Percentiles rank a stretch among this genome's conserved stretches.
phyloP scores from a whole-genome alignment of 768 basidiomycete species.

The Agaricus blazei region DNA sequence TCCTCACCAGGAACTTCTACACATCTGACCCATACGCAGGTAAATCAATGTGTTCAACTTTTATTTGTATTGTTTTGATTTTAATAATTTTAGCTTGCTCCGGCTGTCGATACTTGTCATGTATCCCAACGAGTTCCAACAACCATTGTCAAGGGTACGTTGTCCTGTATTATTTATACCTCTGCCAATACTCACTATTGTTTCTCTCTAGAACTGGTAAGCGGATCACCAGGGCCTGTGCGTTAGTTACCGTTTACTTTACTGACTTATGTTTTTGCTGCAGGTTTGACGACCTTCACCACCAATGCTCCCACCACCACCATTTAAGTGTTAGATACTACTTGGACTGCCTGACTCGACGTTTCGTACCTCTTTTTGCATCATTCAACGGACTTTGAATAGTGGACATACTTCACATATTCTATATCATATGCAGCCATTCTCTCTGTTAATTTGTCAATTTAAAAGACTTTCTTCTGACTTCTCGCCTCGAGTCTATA shows the following conservation, averaged over 20 bases:
- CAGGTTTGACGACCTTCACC: conserved; percentile 14
- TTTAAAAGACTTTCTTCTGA: not conserved
- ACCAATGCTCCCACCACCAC: not conserved
- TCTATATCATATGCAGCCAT: not conserved
- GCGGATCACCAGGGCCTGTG: conserved; percentile 8
- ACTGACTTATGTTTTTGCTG: not conserved
- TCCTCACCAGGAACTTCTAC: conserved; percentile 87
- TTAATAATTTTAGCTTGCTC: conserved; percentile 54
- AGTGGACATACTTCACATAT: not conserved
- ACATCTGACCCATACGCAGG: conserved; percentile 82
- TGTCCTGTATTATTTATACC: not conserved
- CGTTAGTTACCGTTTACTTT: not conserved
- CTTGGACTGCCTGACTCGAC: not conserved
- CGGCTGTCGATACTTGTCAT: conserved; percentile 87
- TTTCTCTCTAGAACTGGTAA: conserved; percentile 28
- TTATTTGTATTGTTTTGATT: not conserved
- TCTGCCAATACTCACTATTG: not conserved
- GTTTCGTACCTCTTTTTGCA: not conserved
- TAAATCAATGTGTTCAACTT: conserved; percentile 25
- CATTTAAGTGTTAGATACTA: not conserved
- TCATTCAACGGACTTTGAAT: not conserved
- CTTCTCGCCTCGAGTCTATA: not conserved
- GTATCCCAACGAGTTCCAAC: conserved; percentile 74
- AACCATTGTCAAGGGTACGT: conserved; percentile 60
- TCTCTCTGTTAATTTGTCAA: not conserved